Conservation (phyloP, 495 filamentous ascomycete genomes). For the Eremomyces bilateralis region DNA sequence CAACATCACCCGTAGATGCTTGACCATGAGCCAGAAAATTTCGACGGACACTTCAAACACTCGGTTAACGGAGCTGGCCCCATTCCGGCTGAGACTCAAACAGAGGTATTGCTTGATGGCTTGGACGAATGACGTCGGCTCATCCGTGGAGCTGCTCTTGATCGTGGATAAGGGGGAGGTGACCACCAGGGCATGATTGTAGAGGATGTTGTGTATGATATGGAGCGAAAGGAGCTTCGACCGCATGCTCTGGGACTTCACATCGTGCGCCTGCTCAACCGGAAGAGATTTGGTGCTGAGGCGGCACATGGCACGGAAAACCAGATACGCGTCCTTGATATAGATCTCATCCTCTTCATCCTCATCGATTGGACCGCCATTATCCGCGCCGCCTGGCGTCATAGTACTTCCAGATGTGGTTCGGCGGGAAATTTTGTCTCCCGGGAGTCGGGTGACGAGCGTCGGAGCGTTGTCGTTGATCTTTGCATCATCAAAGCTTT, state of each 20-base stretch:
- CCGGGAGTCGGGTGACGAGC: conserved; percentile 65
- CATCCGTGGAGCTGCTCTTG: conserved; percentile 59
- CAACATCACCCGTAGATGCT: conserved; percentile 77
- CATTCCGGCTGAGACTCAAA: conserved; percentile 81
- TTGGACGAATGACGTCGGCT: conserved; percentile 79
- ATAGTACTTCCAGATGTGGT: not conserved
- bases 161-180: conserved; percentile 78
- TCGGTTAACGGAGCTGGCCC: conserved; percentile 67
- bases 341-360: conserved; percentile 95
- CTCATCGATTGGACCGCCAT: conserved; percentile 37
- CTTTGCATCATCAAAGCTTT: conserved; percentile 78
- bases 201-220: conserved; percentile 78
- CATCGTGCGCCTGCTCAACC: conserved; percentile 76
- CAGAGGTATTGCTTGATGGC: conserved; percentile 93
- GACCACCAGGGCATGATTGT: conserved; percentile 75
- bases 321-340: conserved; percentile 86
- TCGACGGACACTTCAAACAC: conserved; percentile 94
- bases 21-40: conserved; percentile 94
- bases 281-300: conserved; percentile 77
- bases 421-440: conserved; percentile 27
- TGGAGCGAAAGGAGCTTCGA: conserved; percentile 91
- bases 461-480: conserved; percentile 82
- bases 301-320: conserved; percentile 95
- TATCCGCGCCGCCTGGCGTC: conserved; percentile 8
- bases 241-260: conserved; percentile 86